Base-by-base conservation (phyloP, 257 asterid genomes). In the Scutellaria barbata region DNA sequence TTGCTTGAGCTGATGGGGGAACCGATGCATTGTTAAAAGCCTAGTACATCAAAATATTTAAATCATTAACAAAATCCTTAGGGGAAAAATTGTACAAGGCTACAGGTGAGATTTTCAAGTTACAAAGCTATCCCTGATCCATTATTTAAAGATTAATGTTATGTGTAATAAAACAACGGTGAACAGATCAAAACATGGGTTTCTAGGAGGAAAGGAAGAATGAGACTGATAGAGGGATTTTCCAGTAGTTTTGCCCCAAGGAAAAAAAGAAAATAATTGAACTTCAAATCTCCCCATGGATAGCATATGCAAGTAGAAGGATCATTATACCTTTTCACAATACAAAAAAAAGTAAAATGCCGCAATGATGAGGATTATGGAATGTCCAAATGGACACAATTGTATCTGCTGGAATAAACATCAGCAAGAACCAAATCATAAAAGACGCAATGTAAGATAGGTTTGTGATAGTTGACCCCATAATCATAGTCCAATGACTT, bases 1-100 rank as follows among this genome's bases (percentile, higher is more conserved):
- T 72, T 62, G 99, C 97, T 83, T 95, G 99, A 61, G 89, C 83
- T n/a, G 91, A 88, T 76, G 95, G 85, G 40, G 98, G 98, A 72
- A 95, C 97, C 52, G 97, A 83, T 57, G 98, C 96, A 47, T 90
- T 92, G 81, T 83, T 90, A 54, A 89, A 95, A 59, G 84, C 81
- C 99, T 95, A 72, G 75, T 52, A 69, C 63, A 79, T 48, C 25
- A 40, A 56, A 47, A 77, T 20, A 58, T 10, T 8, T 14, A 39
- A 42, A 57, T 74, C 35, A 74, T 22, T 37, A 76, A 57, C 54
- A 40, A 40, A 77, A 58, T 35, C 39, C 35, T 30, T 30, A 51
- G 7, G 5, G 35, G 10, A 20, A 17, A 65, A 68, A 35, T 30
- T n/a, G 45, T 41, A 76, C 17, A 10, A 58, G 59, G n/a, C 66